Base-by-base conservation (phyloP, 768 basidiomycete species). In the Fistulinella prunicolor region DNA sequence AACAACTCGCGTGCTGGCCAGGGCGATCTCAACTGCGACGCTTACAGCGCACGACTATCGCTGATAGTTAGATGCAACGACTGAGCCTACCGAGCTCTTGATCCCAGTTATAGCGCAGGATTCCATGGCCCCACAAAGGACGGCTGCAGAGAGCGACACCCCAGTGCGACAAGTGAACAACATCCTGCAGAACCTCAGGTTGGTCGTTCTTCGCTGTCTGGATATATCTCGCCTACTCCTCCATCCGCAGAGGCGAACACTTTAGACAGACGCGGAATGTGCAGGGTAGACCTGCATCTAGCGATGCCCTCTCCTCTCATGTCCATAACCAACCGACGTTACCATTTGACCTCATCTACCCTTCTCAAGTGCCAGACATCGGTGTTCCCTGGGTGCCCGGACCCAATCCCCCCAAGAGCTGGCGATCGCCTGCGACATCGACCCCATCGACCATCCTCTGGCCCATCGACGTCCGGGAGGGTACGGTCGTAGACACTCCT, bases 261-360 rank as follows among this genome's bases (percentile, higher is more conserved):
- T 86, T 83, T 49, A 75, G 85, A 44, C 86, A 78, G 51, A 56
- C 68, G 29, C 82, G 80, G 49, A 89, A 89, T 59, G 53, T 77
- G 6, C 73, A 60, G 46, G 58, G 65, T 23, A 60, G 57, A 22
- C 52, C 56, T 6, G 54, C 30, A 16, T 55, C 55, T 7, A 53
- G 42, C 47, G 34, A 43, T 40, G 47, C 53, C 19, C 61, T 49
- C 50, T 62, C 50, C 51, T 50, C 50, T 21, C 53, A 54, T 47
- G 46, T 55, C 38, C 61, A 73, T 52, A 75, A 73, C 57, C 61
- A 70, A 26, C 77, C 77, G 12, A 75, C 76, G 3, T 66, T 82
- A 8, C 76, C 77, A 9, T 56, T 66, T 45, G 67, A 69, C 50
- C 68, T 77, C 50, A 70, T 73, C 32, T 71, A 65, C 36, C 53